These are phyloP conservation scores for Acanthochlamys bracteata DNA, from an alignment of 106 monocot genomes.

Conservation along the genomic window DNA sequence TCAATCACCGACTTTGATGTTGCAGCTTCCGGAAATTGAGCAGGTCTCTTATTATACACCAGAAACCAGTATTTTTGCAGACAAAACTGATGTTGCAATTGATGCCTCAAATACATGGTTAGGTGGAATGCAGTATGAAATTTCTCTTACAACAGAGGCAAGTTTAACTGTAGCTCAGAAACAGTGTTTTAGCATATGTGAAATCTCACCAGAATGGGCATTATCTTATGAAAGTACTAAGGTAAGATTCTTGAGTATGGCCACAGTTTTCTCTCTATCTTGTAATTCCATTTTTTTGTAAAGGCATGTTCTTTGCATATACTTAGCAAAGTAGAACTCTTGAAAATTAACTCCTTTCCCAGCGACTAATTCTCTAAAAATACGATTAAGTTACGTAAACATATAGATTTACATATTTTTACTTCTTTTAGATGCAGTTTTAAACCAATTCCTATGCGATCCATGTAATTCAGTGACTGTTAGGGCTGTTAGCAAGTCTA, in stretches of 20 bases:
- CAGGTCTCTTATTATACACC: background rate
- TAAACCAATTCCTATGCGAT: too few relatives aligned
- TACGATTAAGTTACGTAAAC: too few relatives aligned
- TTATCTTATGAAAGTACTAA: constrained; percentile 57
- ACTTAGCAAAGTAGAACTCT: too few relatives aligned
- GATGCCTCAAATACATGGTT: constrained; percentile 24
- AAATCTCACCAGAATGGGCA: constrained; percentile 88
- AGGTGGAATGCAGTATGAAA: constrained; percentile 38
- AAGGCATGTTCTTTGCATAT: too few relatives aligned
- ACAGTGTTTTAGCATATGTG: constrained; percentile 45
- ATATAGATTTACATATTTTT: too few relatives aligned
- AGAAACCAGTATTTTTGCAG: background rate
- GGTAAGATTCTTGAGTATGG: constrained; percentile 18
- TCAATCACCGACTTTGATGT: constrained; percentile 28
- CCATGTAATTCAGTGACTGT: too few relatives aligned
- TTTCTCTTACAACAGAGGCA: constrained; percentile 17
- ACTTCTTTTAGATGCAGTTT: too few relatives aligned
- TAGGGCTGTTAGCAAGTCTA: too few relatives aligned
- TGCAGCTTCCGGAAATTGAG: constrained; percentile 7
- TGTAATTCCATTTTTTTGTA: background rate
- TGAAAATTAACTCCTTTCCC: too few relatives aligned
- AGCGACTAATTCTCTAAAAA: too few relatives aligned
- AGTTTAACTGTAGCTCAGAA: constrained; percentile 32
- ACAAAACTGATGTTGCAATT: background rate
- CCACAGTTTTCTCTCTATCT: background rate